A percentile compares a stretch with the other conserved stretches of the same genome.
phyloP scores from a whole-genome alignment of 257 asterid genomes.

The Cruciata laevipes region DNA sequence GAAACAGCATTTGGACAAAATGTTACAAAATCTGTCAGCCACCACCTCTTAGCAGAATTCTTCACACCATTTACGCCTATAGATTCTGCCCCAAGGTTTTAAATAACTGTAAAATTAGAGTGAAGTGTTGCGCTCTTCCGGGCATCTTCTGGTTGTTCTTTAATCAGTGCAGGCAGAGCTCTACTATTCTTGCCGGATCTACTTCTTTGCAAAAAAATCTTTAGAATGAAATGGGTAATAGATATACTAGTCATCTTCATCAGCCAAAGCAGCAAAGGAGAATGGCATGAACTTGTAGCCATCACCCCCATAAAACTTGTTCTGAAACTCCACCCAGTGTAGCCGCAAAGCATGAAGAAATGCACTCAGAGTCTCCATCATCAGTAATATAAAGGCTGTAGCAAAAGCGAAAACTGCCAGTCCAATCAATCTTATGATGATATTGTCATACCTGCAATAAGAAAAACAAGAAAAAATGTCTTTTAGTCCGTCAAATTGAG shows the following conservation, averaged over 20 bases:
- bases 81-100: constrained; percentile 27
- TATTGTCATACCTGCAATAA: constrained; percentile 60
- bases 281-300: constrained; percentile 87
- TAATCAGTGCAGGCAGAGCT: neutral
- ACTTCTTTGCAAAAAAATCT: constrained; percentile 21
- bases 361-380: constrained; percentile 96
- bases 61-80: constrained; percentile 17
- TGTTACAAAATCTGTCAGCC: constrained; percentile 26
- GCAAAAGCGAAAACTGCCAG: constrained; percentile 79
- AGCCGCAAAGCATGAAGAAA: constrained; percentile 91
- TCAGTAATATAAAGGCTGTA: constrained; percentile 73
- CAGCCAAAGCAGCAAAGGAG: constrained; percentile 58
- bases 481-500: neutral
- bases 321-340: constrained; percentile 95
- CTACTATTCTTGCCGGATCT: constrained; percentile 14
- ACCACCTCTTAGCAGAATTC: constrained; percentile 13
- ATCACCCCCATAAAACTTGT: constrained; percentile 77
- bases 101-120: constrained; percentile 21
- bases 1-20: constrained; percentile 21
- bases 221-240: constrained; percentile 10
- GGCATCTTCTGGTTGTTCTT: constrained; percentile 5
- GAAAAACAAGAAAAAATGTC: neutral
- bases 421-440: constrained; percentile 61
- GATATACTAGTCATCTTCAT: constrained; percentile 41
- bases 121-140: constrained; percentile 14